These are phyloP conservation scores for Neofusicoccum ribis DNA, from an alignment of 2,329 filamentous ascomycete species.

Conservation along the genomic window DNA sequence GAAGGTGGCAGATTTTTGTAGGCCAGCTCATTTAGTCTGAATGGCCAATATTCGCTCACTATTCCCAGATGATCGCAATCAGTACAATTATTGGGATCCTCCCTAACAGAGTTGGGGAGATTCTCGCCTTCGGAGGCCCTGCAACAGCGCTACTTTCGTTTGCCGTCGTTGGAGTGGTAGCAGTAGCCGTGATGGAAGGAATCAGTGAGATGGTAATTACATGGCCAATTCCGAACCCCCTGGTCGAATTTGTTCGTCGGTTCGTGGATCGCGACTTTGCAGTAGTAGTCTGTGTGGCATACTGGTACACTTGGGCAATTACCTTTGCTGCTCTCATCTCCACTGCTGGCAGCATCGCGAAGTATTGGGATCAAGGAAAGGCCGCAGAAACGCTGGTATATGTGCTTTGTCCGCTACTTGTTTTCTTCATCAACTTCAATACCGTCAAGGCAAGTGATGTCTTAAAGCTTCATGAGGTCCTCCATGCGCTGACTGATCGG, in stretches of 20 bases:
- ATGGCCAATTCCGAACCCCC: conserved; percentile 41
- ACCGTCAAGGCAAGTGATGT: background rate
- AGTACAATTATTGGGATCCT: conserved; percentile 38
- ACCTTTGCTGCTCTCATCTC: conserved; percentile 33
- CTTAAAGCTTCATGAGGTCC: background rate
- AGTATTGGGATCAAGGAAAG: conserved; percentile 27
- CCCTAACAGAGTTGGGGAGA: conserved; percentile 32
- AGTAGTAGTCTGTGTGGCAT: conserved; percentile 36
- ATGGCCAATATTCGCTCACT: background rate
- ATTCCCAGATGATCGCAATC: conserved; percentile 36
- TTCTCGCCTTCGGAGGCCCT: conserved; percentile 38
- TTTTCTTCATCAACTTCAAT: conserved; percentile 17
- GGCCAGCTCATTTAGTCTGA: background rate
- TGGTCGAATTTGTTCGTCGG: conserved; percentile 37
- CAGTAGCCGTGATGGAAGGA: conserved; percentile 42
- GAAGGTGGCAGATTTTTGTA: conserved; percentile 20
- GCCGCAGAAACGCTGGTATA: conserved; percentile 5
- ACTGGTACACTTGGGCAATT: conserved; percentile 39
- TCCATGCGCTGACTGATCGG: background rate
- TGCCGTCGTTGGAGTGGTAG: conserved; percentile 33
- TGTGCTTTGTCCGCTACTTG: conserved; percentile 8
- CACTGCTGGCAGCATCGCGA: conserved; percentile 28
- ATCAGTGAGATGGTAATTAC: conserved; percentile 39
- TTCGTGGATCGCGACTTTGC: conserved; percentile 42
- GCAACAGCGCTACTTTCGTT: conserved; percentile 35